A percentile compares a stretch with the other conserved stretches of the same genome.
Evolutionary conservation across 1,284 basidiomycete species (phyloP).

Genomic region (Xanthoconium separans): DNA sequence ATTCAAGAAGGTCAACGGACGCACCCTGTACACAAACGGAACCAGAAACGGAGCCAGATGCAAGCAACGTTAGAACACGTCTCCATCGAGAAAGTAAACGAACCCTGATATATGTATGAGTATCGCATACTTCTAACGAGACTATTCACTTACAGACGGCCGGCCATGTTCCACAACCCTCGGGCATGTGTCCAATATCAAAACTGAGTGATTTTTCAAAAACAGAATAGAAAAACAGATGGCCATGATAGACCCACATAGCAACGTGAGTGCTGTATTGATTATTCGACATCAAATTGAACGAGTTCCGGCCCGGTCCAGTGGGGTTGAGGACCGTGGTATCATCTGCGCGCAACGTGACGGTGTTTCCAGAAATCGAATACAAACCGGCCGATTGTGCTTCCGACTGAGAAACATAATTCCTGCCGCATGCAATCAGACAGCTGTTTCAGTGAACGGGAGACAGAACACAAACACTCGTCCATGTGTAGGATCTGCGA

Average conservation of each 20-base stretch:
- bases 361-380: constrained; percentile 43
- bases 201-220: constrained; percentile 22
- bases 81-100: neutral
- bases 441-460: neutral
- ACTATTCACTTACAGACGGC: constrained; percentile 29
- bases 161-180: constrained; percentile 42
- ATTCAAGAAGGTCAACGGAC: neutral
- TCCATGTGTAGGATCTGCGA: constrained; percentile 47
- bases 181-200: constrained; percentile 38
- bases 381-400: constrained; percentile 46
- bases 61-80: neutral
- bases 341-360: constrained; percentile 41
- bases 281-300: constrained; percentile 34
- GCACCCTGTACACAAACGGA: constrained; percentile 12
- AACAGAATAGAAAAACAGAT: too few species aligned
- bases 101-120: constrained; percentile 18
- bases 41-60: too few species aligned
- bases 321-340: constrained; percentile 29
- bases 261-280: constrained; percentile 36
- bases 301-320: constrained; percentile 38
- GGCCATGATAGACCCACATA: constrained; percentile 26
- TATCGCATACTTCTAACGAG: neutral
- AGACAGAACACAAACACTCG: constrained; percentile 38
- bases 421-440: constrained; percentile 32
- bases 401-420: constrained; percentile 48